These are phyloP conservation scores for Boletus tomentosulus DNA, from an alignment of 768 basidiomycete genomes.

Conservation along the genomic window DNA sequence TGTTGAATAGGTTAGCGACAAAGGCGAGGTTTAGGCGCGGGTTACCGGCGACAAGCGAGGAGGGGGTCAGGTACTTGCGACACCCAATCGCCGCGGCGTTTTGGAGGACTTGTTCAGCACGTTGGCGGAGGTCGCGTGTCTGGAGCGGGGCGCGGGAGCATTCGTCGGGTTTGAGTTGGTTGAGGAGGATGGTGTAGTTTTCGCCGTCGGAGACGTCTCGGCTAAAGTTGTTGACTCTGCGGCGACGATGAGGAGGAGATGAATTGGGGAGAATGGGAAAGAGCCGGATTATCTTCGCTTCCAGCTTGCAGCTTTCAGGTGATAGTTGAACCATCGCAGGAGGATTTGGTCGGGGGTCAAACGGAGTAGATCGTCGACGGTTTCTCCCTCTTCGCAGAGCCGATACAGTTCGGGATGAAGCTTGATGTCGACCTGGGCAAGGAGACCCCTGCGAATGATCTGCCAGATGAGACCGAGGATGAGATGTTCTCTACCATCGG, in stretches of 20 bases:
- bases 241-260: neutral
- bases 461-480: conserved; percentile 99
- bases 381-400: conserved; percentile 95
- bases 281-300: conserved; percentile 56
- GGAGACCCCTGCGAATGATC: conserved; percentile 88
- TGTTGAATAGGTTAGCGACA: conserved; percentile 99
- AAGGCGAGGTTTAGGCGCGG: conserved; percentile 97
- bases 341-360: conserved; percentile 97
- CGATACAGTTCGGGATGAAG: conserved; percentile 95
- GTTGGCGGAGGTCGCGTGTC: conserved; percentile 72
- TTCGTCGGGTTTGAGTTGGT: conserved; percentile 92
- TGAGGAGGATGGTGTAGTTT: conserved; percentile 94
- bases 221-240: conserved; percentile 94
- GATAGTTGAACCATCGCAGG: conserved; percentile 98
- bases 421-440: conserved; percentile 97
- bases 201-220: conserved; percentile 96
- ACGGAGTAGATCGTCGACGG: conserved; percentile 89
- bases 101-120: conserved; percentile 92
- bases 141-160: conserved; percentile 91
- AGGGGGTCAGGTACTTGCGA: conserved; percentile 90
- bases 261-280: neutral
- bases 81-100: conserved; percentile 94
- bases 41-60: conserved; percentile 89
- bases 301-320: conserved; percentile 94
- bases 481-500: conserved; percentile 92